Evolutionary conservation across 345 rosid species (phyloP), one percentile per base, ranked within the genome.

Genomic region (Lepidium didymum): DNA sequence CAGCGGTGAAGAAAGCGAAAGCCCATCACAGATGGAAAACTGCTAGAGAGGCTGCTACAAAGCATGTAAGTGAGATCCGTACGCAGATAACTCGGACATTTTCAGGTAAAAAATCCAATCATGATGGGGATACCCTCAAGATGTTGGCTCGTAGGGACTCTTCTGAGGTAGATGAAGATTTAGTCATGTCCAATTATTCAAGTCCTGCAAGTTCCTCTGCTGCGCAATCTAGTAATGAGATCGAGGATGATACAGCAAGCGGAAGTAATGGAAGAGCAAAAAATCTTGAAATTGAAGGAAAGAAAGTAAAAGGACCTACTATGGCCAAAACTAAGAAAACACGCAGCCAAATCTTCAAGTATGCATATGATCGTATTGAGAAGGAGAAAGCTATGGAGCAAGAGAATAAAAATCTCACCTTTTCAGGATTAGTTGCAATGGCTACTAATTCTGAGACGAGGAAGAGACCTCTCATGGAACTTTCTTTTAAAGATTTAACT

Each of bases 1-100:
- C 96, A 64, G 96, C 97, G 0, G 97, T 88, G 51, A 86, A 83
- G 81, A 85, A 83, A 54, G 91, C 87, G 33, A 85, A 73, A 77
- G 95, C 96, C 33, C 85, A 80, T 38, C 90, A 86, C 64, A 85
- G 78, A 79, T 91, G 99, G 99, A 82, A 81, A 78, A 40, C 74
- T 66, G 96, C 92, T 58, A 84, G 81, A 81, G 83, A 77, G 58
- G 83, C 85, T 70, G 91, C 88, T 35, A 82, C 74, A 78, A 88
- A 79, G 79, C 97, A 77, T 47, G 88, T 87, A 58, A 78, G 72
- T 80, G 95, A 70, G 69, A 64, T 92, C 76, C 87, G 85, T 76
- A 72, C 76, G 41, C 92, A 84, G 12, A 58, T 94, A 54, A 90
- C 88, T 25, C 76, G 72, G 45, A 86, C 82, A 37, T 80, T 88